Conservation (phyloP, 73 alveolate species). For the Paramecium tetraurelia region DNA sequence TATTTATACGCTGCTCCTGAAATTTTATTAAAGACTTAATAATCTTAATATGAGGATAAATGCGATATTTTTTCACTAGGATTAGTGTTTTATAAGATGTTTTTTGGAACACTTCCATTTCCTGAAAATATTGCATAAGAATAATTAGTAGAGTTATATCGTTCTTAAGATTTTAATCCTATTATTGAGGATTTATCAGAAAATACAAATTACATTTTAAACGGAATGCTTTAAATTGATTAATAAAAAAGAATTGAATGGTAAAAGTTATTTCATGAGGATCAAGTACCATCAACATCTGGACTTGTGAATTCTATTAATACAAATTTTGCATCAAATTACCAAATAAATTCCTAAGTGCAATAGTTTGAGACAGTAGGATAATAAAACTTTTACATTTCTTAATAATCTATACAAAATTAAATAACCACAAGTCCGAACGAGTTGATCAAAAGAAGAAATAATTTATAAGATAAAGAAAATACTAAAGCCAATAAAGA, state of each 20-base stretch:
- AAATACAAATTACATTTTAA: not conserved
- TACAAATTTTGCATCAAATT: conserved; percentile 19
- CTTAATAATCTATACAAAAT: not conserved
- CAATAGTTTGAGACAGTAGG: conserved; percentile 30
- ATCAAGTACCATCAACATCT: not conserved
- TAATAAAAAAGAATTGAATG: not conserved
- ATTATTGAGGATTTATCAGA: not conserved
- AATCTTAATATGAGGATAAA: conserved; percentile 22
- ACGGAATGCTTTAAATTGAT: conserved; percentile 9
- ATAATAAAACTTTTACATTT: not conserved
- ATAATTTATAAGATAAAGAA: not conserved
- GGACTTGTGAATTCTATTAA: not conserved
- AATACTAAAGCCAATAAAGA: not conserved
- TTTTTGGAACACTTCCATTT: conserved; percentile 9
- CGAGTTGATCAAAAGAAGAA: conserved; percentile 7
- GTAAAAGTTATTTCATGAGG: not conserved
- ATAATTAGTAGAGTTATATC: not conserved
- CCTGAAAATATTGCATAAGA: not conserved
- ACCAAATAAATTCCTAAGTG: not conserved
- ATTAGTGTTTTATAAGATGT: not conserved
- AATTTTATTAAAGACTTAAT: not conserved
- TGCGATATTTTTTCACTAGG: conserved; percentile 25
- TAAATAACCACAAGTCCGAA: conserved; percentile 21
- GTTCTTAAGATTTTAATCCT: not conserved
- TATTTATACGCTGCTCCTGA: conserved; percentile 44